Evolutionary conservation across 257 asterid genomes (phyloP), one percentile per base, ranked within the genome.

Genomic region (Salvia splendens): DNA sequence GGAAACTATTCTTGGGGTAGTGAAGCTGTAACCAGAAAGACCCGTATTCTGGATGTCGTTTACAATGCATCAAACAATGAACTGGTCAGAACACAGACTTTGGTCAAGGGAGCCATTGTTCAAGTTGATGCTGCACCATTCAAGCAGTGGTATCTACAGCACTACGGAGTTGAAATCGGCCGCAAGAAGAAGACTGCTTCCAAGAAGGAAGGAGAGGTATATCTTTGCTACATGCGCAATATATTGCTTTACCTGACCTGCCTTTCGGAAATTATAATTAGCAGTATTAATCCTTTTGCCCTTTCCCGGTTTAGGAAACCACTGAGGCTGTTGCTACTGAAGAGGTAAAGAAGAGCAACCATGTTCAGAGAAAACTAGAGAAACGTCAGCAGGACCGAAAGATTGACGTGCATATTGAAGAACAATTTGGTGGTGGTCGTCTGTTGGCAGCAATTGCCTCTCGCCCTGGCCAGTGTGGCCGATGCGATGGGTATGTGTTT

Each of bases 61-160:
- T 87, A 85, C 72, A 87, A 87, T 64, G 88, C 92, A 38, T 85
- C 92, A 0, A 86, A 84, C 76, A 88, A 88, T 56, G 94, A 86
- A 75, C 75, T 89, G 78, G 92, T 89, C 33, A 79, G 96, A 69
- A 86, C 96, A 36, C 91, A 86, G 70, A 83, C 90, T 4, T 61
- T 86, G 74, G 96, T 89, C 61, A 87, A 85, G 71, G 77, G 92
- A 64, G 90, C 95, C 64, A 87, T 83, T 67, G 73, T 85, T 40
- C 95, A 87, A 65, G 90, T 87, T 12, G 95, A 87, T 81, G 92
- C 95, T 53, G 95, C 91, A 16, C 95, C 95, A 0, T 89, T 89
- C 76, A 89, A 84, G 74, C 96, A 89, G 73, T 86, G 95, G 89
- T 89, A 89, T 47, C 84, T 78, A 24, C 95, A 88, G 82, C 94